These are phyloP conservation scores for Conringia planisiliqua DNA, from an alignment of 345 rosid genomes.

Conservation along the genomic window DNA sequence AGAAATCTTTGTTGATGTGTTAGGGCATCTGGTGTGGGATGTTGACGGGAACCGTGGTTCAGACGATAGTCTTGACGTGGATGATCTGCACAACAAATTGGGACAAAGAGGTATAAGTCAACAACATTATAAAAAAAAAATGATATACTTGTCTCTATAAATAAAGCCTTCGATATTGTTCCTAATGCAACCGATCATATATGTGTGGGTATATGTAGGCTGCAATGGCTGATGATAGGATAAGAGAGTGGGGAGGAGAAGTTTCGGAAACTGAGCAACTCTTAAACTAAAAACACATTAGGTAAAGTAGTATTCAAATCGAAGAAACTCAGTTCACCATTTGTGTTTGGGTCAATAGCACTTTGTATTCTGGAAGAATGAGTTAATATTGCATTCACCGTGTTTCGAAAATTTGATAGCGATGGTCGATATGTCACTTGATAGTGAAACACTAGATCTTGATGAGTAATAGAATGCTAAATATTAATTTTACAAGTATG, in stretches of 20 bases:
- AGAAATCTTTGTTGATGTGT: background rate
- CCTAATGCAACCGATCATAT: background rate
- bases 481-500: background rate
- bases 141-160: background rate
- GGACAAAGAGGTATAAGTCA: slow-evolving; percentile 54
- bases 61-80: slow-evolving; percentile 47
- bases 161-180: background rate
- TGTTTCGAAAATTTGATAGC: background rate
- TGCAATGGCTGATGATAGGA: slow-evolving; percentile 59
- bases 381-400: background rate
- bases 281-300: background rate
- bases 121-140: background rate
- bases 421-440: background rate
- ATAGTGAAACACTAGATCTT: background rate
- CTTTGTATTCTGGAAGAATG: background rate
- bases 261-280: slow-evolving; percentile 14
- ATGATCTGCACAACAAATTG: slow-evolving; percentile 71
- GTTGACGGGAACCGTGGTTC: slow-evolving; percentile 60
- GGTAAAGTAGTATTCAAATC: background rate
- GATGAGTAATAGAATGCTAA: background rate
- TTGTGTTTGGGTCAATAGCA: background rate
- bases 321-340: background rate
- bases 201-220: slow-evolving; percentile 51
- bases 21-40: slow-evolving; percentile 86
- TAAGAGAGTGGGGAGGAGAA: slow-evolving; percentile 61